These are phyloP conservation scores for Przewalskia tangutica DNA, from an alignment of 257 asterid species.

Conservation along the genomic window DNA sequence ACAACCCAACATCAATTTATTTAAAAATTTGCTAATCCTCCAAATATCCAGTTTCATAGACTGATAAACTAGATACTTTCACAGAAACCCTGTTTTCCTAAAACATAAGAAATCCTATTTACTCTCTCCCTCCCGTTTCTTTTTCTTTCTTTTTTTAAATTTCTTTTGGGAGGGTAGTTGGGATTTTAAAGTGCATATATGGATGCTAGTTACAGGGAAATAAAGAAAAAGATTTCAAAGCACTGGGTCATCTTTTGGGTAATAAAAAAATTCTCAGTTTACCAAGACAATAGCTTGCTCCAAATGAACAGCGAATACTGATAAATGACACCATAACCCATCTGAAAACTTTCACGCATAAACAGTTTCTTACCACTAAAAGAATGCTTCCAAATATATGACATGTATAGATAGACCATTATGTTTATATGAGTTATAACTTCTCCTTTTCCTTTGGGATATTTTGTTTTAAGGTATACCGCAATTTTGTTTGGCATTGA, in stretches of 20 bases:
- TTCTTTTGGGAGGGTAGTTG: background rate
- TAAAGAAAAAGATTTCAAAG: background rate
- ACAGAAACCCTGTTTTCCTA: background rate
- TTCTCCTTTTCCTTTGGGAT: background rate
- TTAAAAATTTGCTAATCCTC: background rate
- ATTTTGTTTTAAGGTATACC: background rate
- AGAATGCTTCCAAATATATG: background rate
- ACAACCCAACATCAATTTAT: background rate
- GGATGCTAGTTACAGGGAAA: background rate
- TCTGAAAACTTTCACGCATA: background rate
- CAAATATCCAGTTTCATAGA: background rate
- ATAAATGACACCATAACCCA: background rate
- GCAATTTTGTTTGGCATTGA: background rate
- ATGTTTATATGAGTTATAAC: background rate
- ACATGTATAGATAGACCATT: background rate
- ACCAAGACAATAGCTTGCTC: background rate
- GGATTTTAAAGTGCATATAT: background rate
- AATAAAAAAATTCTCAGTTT: background rate
- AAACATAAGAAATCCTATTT: background rate
- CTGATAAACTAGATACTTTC: background rate
- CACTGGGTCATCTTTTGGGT: background rate
- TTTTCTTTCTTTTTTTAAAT: background rate
- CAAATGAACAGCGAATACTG: background rate
- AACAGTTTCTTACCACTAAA: background rate
- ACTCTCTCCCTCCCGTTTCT: background rate